Conservation (phyloP, 768 basidiomycete species). For the Sarcodon aspratus region DNA sequence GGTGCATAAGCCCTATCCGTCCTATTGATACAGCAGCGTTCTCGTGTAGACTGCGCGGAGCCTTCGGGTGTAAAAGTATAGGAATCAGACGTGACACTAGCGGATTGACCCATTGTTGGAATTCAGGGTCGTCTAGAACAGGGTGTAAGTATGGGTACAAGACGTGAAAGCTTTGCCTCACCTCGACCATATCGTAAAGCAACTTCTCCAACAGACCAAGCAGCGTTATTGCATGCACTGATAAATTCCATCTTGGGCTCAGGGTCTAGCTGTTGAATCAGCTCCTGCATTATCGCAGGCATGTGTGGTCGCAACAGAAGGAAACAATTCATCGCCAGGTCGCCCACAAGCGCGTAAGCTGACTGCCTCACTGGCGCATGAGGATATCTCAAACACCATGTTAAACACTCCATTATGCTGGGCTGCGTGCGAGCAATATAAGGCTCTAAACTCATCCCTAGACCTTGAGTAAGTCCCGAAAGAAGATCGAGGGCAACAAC, state of each 20-base stretch:
- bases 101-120: conserved; percentile 85
- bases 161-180: conserved; percentile 19
- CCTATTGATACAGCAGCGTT: conserved; percentile 99
- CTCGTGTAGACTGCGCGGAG: conserved; percentile 89
- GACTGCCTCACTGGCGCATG: conserved; percentile 94
- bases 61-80: conserved; percentile 85
- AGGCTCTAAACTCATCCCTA: conserved; percentile 67
- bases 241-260: conserved; percentile 92
- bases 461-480: conserved; percentile 90
- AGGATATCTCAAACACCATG: conserved; percentile 88
- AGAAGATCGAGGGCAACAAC: conserved; percentile 97
- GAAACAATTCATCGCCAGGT: conserved; percentile 96
- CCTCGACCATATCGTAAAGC: conserved; percentile 84
- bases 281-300: conserved; percentile 80
- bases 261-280: conserved; percentile 83
- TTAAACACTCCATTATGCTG: conserved; percentile 69
- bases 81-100: conserved; percentile 85
- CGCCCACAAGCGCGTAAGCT: conserved; percentile 96
- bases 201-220: conserved; percentile 99
- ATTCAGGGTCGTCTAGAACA: conserved; percentile 61
- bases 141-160: conserved; percentile 2
- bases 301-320: conserved; percentile 73
- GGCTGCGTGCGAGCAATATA: conserved; percentile 64
- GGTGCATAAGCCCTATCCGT: conserved; percentile 89
- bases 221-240: conserved; percentile 97